phyloP scores from a whole-genome alignment of 2,329 filamentous ascomycete genomes.

The Neurospora sp. region DNA sequence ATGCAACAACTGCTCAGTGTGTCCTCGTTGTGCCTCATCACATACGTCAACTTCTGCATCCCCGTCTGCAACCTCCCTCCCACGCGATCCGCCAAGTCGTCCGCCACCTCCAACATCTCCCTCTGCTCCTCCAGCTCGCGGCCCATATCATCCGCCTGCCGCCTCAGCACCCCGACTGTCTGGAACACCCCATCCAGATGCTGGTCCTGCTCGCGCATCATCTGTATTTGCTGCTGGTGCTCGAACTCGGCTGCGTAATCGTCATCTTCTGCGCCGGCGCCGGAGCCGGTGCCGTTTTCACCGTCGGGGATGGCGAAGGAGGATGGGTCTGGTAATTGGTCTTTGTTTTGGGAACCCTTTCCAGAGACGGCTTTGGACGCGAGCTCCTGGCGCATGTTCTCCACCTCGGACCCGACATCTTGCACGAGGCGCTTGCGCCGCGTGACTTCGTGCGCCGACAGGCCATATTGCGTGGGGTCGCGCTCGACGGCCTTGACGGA shows the following conservation, averaged over 20 bases:
- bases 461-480: conserved; percentile 77
- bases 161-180: conserved; percentile 81
- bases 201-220: conserved; percentile 92
- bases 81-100: conserved; percentile 76
- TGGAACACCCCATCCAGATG: conserved; percentile 86
- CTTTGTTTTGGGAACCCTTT: conserved; percentile 22
- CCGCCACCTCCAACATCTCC: conserved; percentile 78
- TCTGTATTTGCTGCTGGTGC: conserved; percentile 78
- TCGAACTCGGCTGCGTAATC: conserved; percentile 71
- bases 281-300: conserved; percentile 25
- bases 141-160: conserved; percentile 93
- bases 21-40: conserved; percentile 89
- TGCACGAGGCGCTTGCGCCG: conserved; percentile 73
- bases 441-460: conserved; percentile 72
- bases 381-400: conserved; percentile 80
- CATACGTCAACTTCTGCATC: conserved; percentile 73
- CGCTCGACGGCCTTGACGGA: conserved; percentile 81
- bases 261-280: conserved; percentile 25
- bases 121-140: conserved; percentile 90
- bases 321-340: conserved; percentile 42
- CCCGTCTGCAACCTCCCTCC: conserved; percentile 77
- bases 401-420: conserved; percentile 81
- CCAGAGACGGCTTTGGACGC: conserved; percentile 40
- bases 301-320: conserved; percentile 49
- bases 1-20: conserved; percentile 83